Evolutionary conservation across 805 yeast species (phyloP), one percentile per base, ranked within the genome.

Genomic region (Pichia nakasei): DNA sequence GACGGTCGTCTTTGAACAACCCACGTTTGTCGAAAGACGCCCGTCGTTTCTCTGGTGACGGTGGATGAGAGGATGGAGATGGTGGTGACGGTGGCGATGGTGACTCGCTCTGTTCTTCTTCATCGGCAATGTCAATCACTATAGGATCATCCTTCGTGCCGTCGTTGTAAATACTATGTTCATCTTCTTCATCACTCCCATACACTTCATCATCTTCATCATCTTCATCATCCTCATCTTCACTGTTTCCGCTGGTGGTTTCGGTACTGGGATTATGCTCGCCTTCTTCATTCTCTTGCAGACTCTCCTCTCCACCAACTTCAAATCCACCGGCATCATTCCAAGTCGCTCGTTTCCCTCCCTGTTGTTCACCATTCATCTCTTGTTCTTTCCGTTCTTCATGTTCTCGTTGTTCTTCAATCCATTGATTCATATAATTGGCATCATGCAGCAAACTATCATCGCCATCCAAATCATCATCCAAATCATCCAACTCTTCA

Each of bases 81-180:
- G 35, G 7, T 32, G 11, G 5, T 32, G 35, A 13, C 11, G 20
- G 19, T 32, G 35, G 7, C 5, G 4, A 9, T 32, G 35, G 20
- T 9, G n/a, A n/a, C n/a, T n/a, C n/a, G n/a, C n/a, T n/a, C n/a
- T n/a, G n/a, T n/a, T n/a, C n/a, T n/a, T 26, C 12, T 13, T 29
- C 36, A 18, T 22, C 21, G 2, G 17, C 26, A n/a, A 22, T 32
- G 12, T 38, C 42, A 9, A 58, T 43, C 2, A 58, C 45, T 18
- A 58, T 56, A 1, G 64, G 64, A 34, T 58, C 62, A 18, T 59
- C 63, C 31, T 54, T 51, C 1, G 61, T 57, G 5, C 63, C 64
- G 8, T 22, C 24, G 11, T 17, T 31, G 12, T 37, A 36, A 15
- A 8, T 18, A 5, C 12, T 11, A 17, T 21, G 24, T 11, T 38